These are phyloP conservation scores for Zasmidium angulare DNA, from an alignment of 2,329 filamentous ascomycete genomes.

Conservation along the genomic window DNA sequence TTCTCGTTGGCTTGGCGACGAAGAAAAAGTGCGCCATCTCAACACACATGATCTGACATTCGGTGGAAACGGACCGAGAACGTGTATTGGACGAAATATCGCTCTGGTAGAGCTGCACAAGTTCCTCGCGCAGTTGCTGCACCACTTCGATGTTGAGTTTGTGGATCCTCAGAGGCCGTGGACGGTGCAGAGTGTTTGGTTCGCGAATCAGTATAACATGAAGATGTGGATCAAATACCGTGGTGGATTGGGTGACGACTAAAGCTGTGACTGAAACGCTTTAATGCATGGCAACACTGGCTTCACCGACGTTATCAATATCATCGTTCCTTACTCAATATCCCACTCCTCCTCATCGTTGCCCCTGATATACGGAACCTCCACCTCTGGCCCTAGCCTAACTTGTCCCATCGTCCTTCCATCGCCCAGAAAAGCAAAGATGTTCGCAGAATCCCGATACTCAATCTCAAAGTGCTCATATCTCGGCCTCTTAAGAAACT, in stretches of 20 bases:
- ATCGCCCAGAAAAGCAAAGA: constrained; percentile 50
- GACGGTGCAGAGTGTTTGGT: constrained; percentile 15
- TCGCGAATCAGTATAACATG: constrained; percentile 16
- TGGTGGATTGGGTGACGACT: background rate
- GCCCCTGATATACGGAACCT: constrained; percentile 22
- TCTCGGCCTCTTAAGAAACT: constrained; percentile 38
- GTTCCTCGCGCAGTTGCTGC: constrained; percentile 19
- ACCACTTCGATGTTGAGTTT: constrained; percentile 21
- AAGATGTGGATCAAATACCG: constrained; percentile 8
- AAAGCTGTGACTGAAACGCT: background rate
- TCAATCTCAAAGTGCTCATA: constrained; percentile 50
- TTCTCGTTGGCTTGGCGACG: constrained; percentile 10
- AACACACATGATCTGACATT: constrained; percentile 20
- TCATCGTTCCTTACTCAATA: too few relatives aligned
- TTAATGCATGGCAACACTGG: too few relatives aligned
- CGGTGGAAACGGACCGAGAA: constrained; percentile 17
- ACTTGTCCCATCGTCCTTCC: constrained; percentile 39
- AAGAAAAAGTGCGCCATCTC: constrained; percentile 10
- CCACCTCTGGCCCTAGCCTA: constrained; percentile 21
- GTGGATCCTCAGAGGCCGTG: constrained; percentile 14
- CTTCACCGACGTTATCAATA: too few relatives aligned
- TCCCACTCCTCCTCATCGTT: constrained; percentile 18
- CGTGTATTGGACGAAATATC: constrained; percentile 19
- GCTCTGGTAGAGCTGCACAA: constrained; percentile 22
- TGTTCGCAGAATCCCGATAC: constrained; percentile 43